Evolutionary conservation across 2,329 filamentous ascomycete species (phyloP), one percentile per base, ranked within the genome.

Genomic region (Talaromyces sp.): DNA sequence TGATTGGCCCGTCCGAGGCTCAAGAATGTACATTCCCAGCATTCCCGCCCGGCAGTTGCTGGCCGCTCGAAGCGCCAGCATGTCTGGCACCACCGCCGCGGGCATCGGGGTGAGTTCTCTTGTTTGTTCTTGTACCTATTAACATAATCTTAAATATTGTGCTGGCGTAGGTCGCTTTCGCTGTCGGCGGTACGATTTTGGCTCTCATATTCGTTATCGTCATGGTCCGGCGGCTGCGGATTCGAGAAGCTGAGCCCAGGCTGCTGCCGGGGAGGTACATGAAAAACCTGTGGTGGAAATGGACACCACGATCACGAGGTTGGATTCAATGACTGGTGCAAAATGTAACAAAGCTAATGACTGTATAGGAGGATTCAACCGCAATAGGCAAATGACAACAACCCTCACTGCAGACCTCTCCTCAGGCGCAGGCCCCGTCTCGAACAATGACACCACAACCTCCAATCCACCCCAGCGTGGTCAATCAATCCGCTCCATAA

Each of bases 401-500:
- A 62, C 61, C n/a, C 50, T 62, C 49, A n/a, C 37, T 3, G 17
- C 61, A 45, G 39, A 57, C 22, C n/a, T 43, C 15, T 56, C 50
- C 19, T 35, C 52, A 17, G n/a, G 25, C 31, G 49, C 50, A 15
- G 37, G 31, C 27, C 49, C 47, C 50, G n/a, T 17, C 27, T 17
- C 49, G n/a, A 54, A 54, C 37, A 41, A 33, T 17, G 49, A 52
- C 22, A 27, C 22, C 1, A 59, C 10, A 33, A 52, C 43, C 22
- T 66, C 67, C 19, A 66, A 78, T 75, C 81, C 79, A 3, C 87
- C 97, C 13, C 91, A 94, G 74, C 87, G 94, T 37, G 90, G 94
- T 71, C 93, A 91, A 1, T 96, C 92, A 9, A 84, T 98, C 4
- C 89, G 94, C 63, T 96, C 92, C n/a, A 88, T 98, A 64, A 95